Percentiles rank a stretch among this genome's conserved stretches.
phyloP scores from a whole-genome alignment of 352 stramenopile genomes.

The Lagenidium sp. region DNA sequence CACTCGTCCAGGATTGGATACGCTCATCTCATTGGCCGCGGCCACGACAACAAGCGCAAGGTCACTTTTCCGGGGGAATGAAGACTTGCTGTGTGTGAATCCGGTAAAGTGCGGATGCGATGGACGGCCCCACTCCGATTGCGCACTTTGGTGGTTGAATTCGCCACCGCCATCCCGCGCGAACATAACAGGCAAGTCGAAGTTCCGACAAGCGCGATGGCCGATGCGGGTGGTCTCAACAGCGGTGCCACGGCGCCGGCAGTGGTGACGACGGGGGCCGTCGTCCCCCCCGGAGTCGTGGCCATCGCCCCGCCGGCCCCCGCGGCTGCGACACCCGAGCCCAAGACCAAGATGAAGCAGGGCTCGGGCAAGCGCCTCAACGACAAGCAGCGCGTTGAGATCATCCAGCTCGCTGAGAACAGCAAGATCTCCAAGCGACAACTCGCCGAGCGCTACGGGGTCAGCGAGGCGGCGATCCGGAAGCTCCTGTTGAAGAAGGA shows the following conservation, averaged over 20 bases:
- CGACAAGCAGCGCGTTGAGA: constrained; percentile 75
- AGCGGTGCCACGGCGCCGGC: neutral
- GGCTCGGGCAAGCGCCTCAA: constrained; percentile 66
- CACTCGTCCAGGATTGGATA: no score
- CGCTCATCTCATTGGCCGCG: no score
- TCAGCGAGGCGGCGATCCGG: constrained; percentile 71
- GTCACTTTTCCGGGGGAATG: constrained; percentile 1
- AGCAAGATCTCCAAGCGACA: constrained; percentile 72
- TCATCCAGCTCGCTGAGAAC: constrained; percentile 78
- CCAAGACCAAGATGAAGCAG: constrained; percentile 44
- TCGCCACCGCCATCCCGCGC: no score
- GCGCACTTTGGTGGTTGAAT: constrained; percentile 18
- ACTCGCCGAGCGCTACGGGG: constrained; percentile 64
- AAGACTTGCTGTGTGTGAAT: neutral
- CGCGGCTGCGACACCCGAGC: constrained; percentile 12
- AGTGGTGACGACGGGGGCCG: neutral
- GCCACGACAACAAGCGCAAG: no score
- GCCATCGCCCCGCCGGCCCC: neutral
- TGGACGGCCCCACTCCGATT: no score
- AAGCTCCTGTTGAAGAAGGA: constrained; percentile 79
- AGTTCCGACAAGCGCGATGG: neutral
- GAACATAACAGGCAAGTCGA: no score
- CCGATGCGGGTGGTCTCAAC: constrained; percentile 1
- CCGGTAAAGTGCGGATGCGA: constrained; percentile 10
- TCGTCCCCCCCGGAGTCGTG: neutral